These are phyloP conservation scores for Phytophthora foliorum DNA, from an alignment of 352 stramenopile species.

Conservation along the genomic window DNA sequence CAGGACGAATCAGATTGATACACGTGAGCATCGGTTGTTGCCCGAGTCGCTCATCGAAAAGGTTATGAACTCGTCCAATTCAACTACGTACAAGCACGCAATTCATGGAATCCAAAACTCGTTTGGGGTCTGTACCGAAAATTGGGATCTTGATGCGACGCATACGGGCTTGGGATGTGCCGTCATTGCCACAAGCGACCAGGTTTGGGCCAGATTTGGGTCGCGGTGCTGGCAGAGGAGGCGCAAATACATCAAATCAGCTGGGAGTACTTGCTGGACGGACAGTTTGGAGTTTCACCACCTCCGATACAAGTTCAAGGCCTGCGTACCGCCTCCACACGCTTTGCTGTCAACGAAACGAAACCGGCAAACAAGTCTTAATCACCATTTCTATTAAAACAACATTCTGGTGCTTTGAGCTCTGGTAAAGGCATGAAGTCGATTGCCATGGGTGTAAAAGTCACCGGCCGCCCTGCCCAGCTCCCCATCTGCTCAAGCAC, in stretches of 20 bases:
- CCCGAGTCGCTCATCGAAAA: no score
- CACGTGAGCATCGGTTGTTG: background rate
- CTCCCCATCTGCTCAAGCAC: slow-evolving; percentile 18
- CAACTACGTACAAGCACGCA: no score
- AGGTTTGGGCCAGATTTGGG: background rate
- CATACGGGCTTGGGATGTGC: background rate
- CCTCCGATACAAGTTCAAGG: background rate
- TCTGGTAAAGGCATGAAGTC: background rate
- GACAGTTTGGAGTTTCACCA: background rate
- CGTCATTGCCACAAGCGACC: background rate
- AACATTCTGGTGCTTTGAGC: background rate
- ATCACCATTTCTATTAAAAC: background rate
- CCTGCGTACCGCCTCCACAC: slow-evolving; percentile 1
- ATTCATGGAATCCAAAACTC: no score
- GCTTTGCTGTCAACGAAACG: background rate
- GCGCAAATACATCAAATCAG: slow-evolving; percentile 11
- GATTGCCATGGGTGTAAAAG: background rate
- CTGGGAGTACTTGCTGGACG: slow-evolving; percentile 7
- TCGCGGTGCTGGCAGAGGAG: background rate
- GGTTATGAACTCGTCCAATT: no score
- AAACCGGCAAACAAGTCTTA: background rate
- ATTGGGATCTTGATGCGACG: background rate
- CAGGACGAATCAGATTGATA: slow-evolving; percentile 16
- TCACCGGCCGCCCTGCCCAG: background rate
- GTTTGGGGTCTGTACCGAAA: no score